A percentile compares a stretch with the other conserved stretches of the same genome.
phyloP scores from a whole-genome alignment of 768 basidiomycete species.

The Amanita phalloides region DNA sequence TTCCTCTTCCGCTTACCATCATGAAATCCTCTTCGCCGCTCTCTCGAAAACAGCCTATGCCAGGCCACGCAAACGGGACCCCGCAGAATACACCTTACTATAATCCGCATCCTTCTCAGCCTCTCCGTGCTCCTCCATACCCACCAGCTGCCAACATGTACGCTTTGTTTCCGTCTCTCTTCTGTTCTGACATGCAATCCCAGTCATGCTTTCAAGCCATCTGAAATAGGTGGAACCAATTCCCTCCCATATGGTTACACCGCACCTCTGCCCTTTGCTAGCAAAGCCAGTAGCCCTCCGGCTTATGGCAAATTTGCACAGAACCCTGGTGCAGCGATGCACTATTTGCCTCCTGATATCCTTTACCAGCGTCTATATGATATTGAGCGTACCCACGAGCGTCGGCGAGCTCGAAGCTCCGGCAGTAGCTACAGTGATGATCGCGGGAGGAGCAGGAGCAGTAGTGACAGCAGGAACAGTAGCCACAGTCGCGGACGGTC shows the following conservation, averaged over 20 bases:
- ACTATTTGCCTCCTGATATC: constrained; percentile 6
- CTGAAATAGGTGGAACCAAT: not conserved
- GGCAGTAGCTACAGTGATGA: not conserved
- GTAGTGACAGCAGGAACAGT: not conserved
- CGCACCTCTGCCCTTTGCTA: constrained; percentile 3
- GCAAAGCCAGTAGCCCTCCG: not conserved
- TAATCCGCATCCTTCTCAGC: constrained; percentile 5
- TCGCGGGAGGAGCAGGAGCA: constrained; percentile 3
- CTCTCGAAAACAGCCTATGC: not conserved
- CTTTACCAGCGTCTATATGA: constrained; percentile 9
- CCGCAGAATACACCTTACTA: constrained; percentile 3
- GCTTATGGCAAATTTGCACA: not conserved
- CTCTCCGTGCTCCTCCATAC: constrained; percentile 3
- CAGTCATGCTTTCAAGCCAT: not conserved
- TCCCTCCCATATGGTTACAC: constrained; percentile 2
- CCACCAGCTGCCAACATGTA: not conserved
- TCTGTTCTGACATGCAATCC: not conserved
- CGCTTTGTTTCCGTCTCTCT: not conserved
- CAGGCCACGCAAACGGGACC: not conserved
- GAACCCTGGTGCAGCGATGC: not conserved
- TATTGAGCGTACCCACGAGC: constrained; percentile 1
- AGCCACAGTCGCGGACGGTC: constrained; percentile 4
- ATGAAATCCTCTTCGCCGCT: not conserved
- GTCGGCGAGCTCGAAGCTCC: not conserved
- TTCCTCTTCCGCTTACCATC: not conserved